These are phyloP conservation scores for Agrocybe chaxingu DNA, from an alignment of 768 basidiomycete genomes.

Conservation along the genomic window DNA sequence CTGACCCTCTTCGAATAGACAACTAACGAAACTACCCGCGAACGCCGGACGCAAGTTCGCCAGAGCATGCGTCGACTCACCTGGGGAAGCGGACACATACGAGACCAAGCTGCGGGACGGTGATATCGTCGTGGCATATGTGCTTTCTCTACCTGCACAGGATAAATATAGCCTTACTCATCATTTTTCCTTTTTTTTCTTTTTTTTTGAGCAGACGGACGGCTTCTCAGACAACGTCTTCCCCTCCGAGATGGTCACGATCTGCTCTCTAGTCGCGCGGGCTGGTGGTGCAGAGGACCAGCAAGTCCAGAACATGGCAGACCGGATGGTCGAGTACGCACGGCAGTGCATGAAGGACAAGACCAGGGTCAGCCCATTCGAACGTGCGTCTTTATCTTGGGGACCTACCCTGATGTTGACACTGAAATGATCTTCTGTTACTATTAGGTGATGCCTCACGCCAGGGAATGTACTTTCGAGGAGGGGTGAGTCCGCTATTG, in stretches of 20 bases:
- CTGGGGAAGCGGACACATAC: slow-evolving; percentile 43
- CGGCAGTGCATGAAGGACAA: slow-evolving; percentile 67
- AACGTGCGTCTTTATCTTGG: slow-evolving; percentile 42
- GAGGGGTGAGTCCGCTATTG: slow-evolving; percentile 58
- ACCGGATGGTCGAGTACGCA: slow-evolving; percentile 69
- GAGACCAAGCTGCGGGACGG: slow-evolving; percentile 45
- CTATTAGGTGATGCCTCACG: slow-evolving; percentile 57
- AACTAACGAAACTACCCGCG: slow-evolving; percentile 52
- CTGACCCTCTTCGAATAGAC: slow-evolving; percentile 26
- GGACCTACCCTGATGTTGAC: not conserved
- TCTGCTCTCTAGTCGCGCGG: slow-evolving; percentile 65
- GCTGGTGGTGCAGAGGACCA: slow-evolving; percentile 52
- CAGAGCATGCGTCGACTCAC: slow-evolving; percentile 52
- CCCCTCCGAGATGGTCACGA: slow-evolving; percentile 62
- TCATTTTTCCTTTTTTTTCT: not conserved
- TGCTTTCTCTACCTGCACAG: slow-evolving; percentile 15
- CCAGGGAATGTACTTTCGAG: slow-evolving; percentile 61
- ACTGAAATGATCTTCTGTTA: slow-evolving; percentile 7
- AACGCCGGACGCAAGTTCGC: slow-evolving; percentile 38
- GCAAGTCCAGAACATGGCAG: slow-evolving; percentile 69
- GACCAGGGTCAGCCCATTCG: slow-evolving; percentile 68
- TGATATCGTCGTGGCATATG: slow-evolving; percentile 51
- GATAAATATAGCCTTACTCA: not conserved
- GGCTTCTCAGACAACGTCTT: slow-evolving; percentile 64
- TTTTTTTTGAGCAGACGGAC: slow-evolving; percentile 37